Conservation (phyloP, 1,139 yeast genomes). For the Waltiozyma sp. region DNA sequence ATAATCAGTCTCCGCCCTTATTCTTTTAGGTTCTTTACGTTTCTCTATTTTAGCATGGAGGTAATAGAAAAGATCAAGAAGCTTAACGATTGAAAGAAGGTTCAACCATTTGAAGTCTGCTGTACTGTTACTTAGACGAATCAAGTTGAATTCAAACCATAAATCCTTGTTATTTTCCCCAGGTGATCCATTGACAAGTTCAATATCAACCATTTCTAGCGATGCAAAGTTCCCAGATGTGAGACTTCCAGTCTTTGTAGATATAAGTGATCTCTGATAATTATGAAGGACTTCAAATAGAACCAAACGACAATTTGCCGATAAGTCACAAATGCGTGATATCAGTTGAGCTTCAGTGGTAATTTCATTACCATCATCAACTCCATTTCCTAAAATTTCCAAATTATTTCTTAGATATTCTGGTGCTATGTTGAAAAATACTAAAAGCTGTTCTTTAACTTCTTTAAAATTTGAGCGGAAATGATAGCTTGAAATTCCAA, state of each 20-base stretch:
- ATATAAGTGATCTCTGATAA: background rate
- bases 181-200: background rate
- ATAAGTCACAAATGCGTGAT: background rate
- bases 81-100: background rate
- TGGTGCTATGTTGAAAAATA: constrained; percentile 14
- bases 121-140: background rate
- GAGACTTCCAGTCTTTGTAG: background rate
- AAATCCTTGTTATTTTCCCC: background rate
- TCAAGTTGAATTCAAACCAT: constrained; percentile 9
- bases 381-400: constrained; percentile 2
- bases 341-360: background rate
- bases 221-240: background rate
- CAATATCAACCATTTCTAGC: background rate
- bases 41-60: background rate
- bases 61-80: background rate
- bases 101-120: background rate
- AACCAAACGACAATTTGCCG: background rate
- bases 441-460: constrained; percentile 15
- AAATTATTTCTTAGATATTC: constrained; percentile 10
- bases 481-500: constrained; percentile 6
- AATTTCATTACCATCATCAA: constrained; percentile 1
- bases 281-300: background rate
- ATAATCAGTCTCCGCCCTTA: constrained; percentile 5
- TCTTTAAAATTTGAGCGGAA: constrained; percentile 13
- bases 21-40: constrained; percentile 7